These are phyloP conservation scores for Russula sp. DNA, from an alignment of 768 basidiomycete genomes.

Conservation along the genomic window DNA sequence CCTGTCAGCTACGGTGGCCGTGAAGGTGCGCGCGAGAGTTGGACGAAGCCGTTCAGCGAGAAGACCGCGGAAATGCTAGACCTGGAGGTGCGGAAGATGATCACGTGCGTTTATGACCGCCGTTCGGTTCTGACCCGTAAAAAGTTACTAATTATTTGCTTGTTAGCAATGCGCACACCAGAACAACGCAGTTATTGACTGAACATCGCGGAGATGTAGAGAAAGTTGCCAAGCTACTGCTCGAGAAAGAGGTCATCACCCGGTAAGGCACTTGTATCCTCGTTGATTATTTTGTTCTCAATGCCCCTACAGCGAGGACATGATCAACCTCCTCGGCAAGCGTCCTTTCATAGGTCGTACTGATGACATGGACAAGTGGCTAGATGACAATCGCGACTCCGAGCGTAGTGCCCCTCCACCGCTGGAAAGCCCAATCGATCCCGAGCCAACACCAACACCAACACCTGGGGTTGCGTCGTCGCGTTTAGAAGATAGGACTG, in stretches of 20 bases:
- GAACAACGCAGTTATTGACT: conserved; percentile 76
- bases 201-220: conserved; percentile 84
- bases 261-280: conserved; percentile 45
- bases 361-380: conserved; percentile 97
- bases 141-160: conserved; percentile 11
- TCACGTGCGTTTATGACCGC: conserved; percentile 45
- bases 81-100: conserved; percentile 90
- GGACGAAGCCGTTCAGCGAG: conserved; percentile 98
- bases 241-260: conserved; percentile 95
- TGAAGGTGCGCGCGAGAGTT: conserved; percentile 74
- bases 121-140: background rate
- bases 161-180: conserved; percentile 63
- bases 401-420: conserved; percentile 63
- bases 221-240: conserved; percentile 82
- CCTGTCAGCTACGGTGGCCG: conserved; percentile 95
- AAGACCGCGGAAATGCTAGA: conserved; percentile 95
- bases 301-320: conserved; percentile 59
- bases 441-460: conserved; percentile 35
- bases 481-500: conserved; percentile 31
- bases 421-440: conserved; percentile 37
- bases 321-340: conserved; percentile 77
- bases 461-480: conserved; percentile 47
- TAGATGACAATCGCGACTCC: conserved; percentile 67
- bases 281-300: background rate
- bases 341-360: conserved; percentile 70